Conservation (phyloP, 2,329 filamentous ascomycete genomes). For the Aspergillus quadricinctus region DNA sequence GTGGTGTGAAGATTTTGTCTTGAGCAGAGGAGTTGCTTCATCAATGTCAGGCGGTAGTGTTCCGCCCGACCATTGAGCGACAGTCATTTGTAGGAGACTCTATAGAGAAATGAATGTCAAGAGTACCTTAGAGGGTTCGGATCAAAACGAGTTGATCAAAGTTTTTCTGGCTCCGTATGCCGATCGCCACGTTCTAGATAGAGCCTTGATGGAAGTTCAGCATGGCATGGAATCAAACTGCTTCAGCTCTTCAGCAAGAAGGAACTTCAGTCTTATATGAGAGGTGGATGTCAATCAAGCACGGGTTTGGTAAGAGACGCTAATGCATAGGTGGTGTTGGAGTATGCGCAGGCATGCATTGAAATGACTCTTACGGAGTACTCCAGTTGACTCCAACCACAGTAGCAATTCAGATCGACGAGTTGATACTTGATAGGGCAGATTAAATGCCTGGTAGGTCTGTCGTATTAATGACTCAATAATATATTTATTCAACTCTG, state of each 20-base stretch:
- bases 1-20: neutral
- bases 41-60: neutral
- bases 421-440: no score
- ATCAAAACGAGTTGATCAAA: neutral
- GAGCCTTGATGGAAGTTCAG: neutral
- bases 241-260: neutral
- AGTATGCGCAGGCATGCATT: neutral
- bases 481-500: no score
- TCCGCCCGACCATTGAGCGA: neutral
- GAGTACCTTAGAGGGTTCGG: neutral
- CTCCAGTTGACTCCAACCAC: neutral
- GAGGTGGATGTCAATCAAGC: neutral
- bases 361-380: neutral
- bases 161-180: neutral
- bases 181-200: neutral
- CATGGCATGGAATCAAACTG: neutral
- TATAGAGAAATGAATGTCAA: neutral
- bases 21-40: constrained; percentile 18
- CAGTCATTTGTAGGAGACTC: neutral
- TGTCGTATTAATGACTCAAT: no score
- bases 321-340: neutral
- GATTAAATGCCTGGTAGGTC: no score
- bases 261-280: neutral
- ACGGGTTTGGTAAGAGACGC: neutral
- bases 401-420: no score